phyloP scores from a whole-genome alignment of 1,139 yeast species.

The Kodamaea ohmeri region DNA sequence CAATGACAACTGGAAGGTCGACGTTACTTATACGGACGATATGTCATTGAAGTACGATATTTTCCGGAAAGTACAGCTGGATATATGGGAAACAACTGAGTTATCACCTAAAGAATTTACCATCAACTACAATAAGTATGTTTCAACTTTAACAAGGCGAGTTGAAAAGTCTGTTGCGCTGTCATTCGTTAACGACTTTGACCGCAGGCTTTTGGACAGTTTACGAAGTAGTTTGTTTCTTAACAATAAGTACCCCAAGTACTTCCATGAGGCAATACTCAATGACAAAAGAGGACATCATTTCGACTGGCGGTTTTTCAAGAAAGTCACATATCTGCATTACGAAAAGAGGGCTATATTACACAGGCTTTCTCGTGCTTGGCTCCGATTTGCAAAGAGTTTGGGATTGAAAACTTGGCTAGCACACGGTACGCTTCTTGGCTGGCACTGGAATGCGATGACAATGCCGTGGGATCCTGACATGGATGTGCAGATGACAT shows the following conservation, averaged over 20 bases:
- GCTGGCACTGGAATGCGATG: slow-evolving; percentile 62
- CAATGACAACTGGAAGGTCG: slow-evolving; percentile 2
- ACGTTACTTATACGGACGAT: slow-evolving; percentile 2
- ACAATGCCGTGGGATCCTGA: slow-evolving; percentile 65
- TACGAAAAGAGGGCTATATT: slow-evolving; percentile 43
- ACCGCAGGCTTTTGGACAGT: slow-evolving; percentile 7
- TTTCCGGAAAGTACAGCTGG: slow-evolving; percentile 5
- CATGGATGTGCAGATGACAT: slow-evolving; percentile 54
- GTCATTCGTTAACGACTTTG: slow-evolving; percentile 15
- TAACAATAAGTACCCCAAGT: slow-evolving; percentile 6
- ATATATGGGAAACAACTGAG: not conserved
- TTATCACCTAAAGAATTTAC: slow-evolving; percentile 13
- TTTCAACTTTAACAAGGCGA: slow-evolving; percentile 7
- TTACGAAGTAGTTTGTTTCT: not conserved
- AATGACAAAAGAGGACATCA: slow-evolving; percentile 30
- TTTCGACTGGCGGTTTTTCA: slow-evolving; percentile 45
- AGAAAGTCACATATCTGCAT: slow-evolving; percentile 23
- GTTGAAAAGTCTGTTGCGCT: slow-evolving; percentile 20
- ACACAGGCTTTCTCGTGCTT: slow-evolving; percentile 50
- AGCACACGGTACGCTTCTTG: slow-evolving; percentile 59
- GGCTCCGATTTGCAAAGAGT: slow-evolving; percentile 50
- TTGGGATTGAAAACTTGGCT: slow-evolving; percentile 50
- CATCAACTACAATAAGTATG: slow-evolving; percentile 11
- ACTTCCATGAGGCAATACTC: slow-evolving; percentile 33
- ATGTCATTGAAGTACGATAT: slow-evolving; percentile 7